These are phyloP conservation scores for Angomonas ambiguus DNA, from an alignment of 208 protist genomes.

Conservation along the genomic window DNA sequence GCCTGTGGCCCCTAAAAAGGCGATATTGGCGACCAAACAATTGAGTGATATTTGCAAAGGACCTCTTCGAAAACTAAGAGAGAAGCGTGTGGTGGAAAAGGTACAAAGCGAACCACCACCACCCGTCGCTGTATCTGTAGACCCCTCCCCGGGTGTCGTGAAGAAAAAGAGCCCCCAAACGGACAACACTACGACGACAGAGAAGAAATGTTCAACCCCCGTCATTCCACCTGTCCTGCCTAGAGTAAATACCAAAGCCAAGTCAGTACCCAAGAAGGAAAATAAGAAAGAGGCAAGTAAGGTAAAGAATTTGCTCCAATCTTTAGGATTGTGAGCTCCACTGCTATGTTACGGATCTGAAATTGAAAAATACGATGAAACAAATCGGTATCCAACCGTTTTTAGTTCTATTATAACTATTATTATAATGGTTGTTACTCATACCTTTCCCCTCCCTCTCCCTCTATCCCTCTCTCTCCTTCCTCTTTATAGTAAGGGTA, in stretches of 20 bases:
- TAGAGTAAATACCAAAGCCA: not conserved
- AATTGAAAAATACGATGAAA: not conserved
- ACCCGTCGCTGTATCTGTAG: no score
- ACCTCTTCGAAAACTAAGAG: no score
- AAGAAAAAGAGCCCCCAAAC: no score
- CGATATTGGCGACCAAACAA: no score
- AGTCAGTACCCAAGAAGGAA: not conserved
- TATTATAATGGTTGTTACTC: not conserved
- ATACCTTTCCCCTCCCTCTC: not conserved
- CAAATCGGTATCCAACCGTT: not conserved
- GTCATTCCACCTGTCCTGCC: not conserved
- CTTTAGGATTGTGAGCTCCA: not conserved
- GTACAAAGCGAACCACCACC: no score
- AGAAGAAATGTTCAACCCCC: not conserved
- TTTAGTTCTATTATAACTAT: constrained; percentile 12
- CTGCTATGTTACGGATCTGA: not conserved
- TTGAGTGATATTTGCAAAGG: no score
- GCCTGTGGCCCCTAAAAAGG: not conserved
- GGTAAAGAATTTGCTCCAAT: not conserved
- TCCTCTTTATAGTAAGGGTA: not conserved
- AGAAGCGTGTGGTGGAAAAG: no score
- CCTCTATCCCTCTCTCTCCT: not conserved
- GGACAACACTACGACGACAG: not conserved
- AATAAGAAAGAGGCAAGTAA: not conserved
- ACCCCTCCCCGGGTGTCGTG: no score